Evolutionary conservation across 441 rosid species (phyloP), one percentile per base, ranked within the genome.

Genomic region (Bruguiera hainesii): DNA sequence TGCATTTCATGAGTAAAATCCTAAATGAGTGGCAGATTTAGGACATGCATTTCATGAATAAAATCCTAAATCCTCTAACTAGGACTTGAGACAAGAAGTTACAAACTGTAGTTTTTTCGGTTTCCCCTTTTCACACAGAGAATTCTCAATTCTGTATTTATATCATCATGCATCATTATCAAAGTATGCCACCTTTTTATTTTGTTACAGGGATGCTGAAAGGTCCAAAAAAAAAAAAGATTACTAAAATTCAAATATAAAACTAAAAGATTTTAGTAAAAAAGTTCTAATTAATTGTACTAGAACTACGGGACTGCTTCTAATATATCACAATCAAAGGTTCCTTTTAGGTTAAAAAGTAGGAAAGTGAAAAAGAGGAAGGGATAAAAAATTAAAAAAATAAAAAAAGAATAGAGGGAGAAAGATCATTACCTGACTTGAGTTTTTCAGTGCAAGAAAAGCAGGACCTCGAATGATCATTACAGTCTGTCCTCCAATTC

Each of bases 111-210:
- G 48, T 2, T 35, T 33, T 33, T 31, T 31, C 37, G 1, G 55
- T 51, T 51, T 8, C 55, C 55, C n/a, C 16, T 51, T 51, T 51
- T 51, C 55, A 19, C 19, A 51, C 55, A 51, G 25, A 8, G 23
- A 53, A 20, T 20, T 53, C 13, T 21, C 13, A 53, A 20, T 20
- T 53, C 5, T 9, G 57, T 18, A 13, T 58, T 30, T 5, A 51
- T 30, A 39, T 15, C 26, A 60, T 51, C 66, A 20, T 30, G 28
- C 20, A 30, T 62, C 63, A 66, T 3, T 42, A n/a, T 63, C 56
- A 66, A 50, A 63, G 59, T 48, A 60, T 66, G 66, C 66, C 20
- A 42, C 35, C 37, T 1, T 33, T 33, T 33, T 33, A 7, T 33
- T 33, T 33, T 7, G 6, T 33, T 33, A 7, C 37, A 33, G 37